Conservation (phyloP, 257 asterid genomes). For the Sherardia arvensis region DNA sequence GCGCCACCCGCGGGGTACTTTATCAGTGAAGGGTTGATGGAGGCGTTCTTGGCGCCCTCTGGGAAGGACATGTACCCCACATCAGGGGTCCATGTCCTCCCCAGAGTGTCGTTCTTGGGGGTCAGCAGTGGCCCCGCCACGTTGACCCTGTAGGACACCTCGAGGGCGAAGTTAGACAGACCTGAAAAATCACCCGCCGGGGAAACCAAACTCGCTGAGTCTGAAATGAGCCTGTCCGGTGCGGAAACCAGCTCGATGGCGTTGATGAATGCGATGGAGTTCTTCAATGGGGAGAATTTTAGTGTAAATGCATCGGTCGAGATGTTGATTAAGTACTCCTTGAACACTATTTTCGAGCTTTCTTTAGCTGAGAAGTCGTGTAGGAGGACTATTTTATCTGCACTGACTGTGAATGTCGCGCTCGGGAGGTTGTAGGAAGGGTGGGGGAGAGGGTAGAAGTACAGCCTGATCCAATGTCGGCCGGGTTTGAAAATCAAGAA, state of each 20-base stretch:
- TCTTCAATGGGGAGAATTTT: conserved; percentile 62
- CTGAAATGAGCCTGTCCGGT: conserved; percentile 52
- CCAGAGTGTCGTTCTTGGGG: conserved; percentile 61
- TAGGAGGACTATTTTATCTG: conserved; percentile 49
- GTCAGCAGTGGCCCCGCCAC: conserved; percentile 70
- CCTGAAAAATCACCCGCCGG: conserved; percentile 47
- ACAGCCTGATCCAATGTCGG: conserved; percentile 60
- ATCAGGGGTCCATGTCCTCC: conserved; percentile 67
- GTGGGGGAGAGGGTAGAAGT: conserved; percentile 61
- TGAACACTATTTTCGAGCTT: conserved; percentile 25
- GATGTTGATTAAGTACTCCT: conserved; percentile 69
- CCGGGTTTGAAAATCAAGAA: conserved; percentile 54
- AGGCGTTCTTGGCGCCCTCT: conserved; percentile 40
- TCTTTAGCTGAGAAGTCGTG: conserved; percentile 68
- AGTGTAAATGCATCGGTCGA: conserved; percentile 58
- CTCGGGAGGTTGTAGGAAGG: conserved; percentile 48
- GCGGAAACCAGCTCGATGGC: conserved; percentile 84
- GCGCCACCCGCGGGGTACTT: conserved; percentile 53
- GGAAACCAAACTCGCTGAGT: conserved; percentile 44
- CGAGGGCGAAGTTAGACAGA: conserved; percentile 34
- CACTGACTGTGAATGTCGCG: conserved; percentile 50
- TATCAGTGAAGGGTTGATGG: conserved; percentile 41
- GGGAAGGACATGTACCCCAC: conserved; percentile 38
- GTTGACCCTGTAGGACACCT: conserved; percentile 53
- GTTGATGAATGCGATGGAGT: conserved; percentile 64